Conservation (phyloP, 768 basidiomycete species). For the Naganishia onofrii region DNA sequence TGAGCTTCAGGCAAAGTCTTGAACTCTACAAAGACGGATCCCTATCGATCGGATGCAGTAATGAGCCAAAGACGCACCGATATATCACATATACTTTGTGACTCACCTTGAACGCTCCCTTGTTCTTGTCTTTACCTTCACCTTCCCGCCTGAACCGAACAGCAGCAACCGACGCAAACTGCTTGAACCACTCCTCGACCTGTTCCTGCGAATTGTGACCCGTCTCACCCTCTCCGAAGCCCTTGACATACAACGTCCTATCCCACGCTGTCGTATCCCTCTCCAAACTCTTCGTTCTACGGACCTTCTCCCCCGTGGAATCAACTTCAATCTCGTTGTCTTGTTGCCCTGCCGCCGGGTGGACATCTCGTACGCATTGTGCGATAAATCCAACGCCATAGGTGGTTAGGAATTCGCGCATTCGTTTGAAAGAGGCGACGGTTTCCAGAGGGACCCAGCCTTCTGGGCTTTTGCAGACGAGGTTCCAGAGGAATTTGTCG, state of each 20-base stretch:
- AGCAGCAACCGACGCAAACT: constrained; percentile 73
- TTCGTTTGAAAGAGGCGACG: constrained; percentile 90
- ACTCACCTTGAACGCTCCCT: constrained; percentile 76
- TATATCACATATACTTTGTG: no score
- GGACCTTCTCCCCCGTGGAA: constrained; percentile 64
- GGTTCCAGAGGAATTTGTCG: constrained; percentile 88
- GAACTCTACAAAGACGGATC: constrained; percentile 91
- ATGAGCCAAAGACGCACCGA: no score
- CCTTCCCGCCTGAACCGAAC: constrained; percentile 82
- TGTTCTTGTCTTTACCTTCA: constrained; percentile 54
- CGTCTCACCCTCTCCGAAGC: constrained; percentile 69
- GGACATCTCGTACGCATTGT: constrained; percentile 59
- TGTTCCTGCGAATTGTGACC: constrained; percentile 63
- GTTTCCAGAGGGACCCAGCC: constrained; percentile 89
- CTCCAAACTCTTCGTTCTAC: constrained; percentile 70
- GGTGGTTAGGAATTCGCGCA: constrained; percentile 65
- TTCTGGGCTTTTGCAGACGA: constrained; percentile 69
- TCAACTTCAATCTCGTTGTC: constrained; percentile 29
- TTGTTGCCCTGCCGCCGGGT: constrained; percentile 12
- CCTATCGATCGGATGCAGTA: constrained; percentile 59
- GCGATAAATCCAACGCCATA: constrained; percentile 68
- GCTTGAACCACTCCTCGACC: constrained; percentile 74
- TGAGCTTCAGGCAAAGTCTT: constrained; percentile 66
- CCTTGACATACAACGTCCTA: constrained; percentile 87
- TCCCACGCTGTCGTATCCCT: constrained; percentile 75